Evolutionary conservation across 1,139 yeast species (phyloP), one percentile per base, ranked within the genome.

Genomic region (Magnusiomyces sp.): DNA sequence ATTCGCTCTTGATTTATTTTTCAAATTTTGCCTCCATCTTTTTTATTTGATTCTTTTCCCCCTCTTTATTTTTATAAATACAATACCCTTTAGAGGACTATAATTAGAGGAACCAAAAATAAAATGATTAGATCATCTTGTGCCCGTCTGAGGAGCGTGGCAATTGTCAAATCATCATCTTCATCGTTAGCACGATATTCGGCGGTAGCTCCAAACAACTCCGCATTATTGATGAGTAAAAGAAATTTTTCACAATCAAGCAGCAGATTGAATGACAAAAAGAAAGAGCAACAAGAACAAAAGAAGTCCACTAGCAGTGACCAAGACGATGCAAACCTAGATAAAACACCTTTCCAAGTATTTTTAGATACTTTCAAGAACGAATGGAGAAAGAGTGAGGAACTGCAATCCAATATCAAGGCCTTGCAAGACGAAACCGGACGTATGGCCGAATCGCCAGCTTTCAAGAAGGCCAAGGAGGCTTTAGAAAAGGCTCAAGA

Each of bases 371-470:
- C 98, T 1, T 94, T 94, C 73, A 83, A 77, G 65, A 74, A 75
- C 53, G 99, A 94, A 70, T 92, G 95, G 80, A 81, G 85, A 65
- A 90, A 92, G 68, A 83, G 92, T 47, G 77, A 77, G 60, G 98
- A 94, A 65, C 76, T 94, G 54, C 95, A 92, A 64, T 89, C 87
- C 53, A 88, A 89, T 62, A 88, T 94, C 63, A 92, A 92, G 68
- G 95, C 96, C 13, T 76, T 94, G 53, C 95, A 89, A 66, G 97
- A 92, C 68, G 97, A 95, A 59, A 88, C 97, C 2, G 98, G 97
- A 38, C 80, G 90, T 62, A 79, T 94, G 66, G 89, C 95, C 33
- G 98, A 92, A 59, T 83, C 94, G 46, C 97, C 90, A 52, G 95
- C 97, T 1, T 90, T 87, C 71, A 87, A 83, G 66, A 81, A 77